Percentiles rank a stretch among this genome's conserved stretches.
Conservation (phyloP, 768 basidiomycete species). For the Cantharellus anzutake region DNA sequence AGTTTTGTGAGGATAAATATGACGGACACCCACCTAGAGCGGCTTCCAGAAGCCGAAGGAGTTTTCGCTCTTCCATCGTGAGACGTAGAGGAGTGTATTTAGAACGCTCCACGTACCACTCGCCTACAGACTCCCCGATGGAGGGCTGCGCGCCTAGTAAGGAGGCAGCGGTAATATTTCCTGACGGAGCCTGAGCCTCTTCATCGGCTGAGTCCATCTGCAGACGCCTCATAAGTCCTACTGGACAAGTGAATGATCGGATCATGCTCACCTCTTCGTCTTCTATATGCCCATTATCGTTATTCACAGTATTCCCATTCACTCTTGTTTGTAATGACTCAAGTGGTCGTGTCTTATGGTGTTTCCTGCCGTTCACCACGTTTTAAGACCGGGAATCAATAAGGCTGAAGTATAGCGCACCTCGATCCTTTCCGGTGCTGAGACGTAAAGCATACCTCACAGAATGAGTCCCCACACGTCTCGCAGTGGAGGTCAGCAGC, state of each 20-base stretch:
- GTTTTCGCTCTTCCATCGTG: conserved; percentile 59
- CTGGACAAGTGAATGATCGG: conserved; percentile 1
- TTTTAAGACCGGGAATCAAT: no score
- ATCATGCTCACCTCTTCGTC: not conserved
- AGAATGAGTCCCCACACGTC: conserved; percentile 52
- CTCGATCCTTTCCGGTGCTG: conserved; percentile 75
- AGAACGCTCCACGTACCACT: conserved; percentile 71
- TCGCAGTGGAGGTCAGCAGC: conserved; percentile 60
- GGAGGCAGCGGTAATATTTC: conserved; percentile 13
- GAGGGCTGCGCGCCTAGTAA: conserved; percentile 36
- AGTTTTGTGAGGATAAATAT: conserved; percentile 12
- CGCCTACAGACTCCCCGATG: conserved; percentile 44
- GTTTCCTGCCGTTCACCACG: no score
- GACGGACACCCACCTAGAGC: conserved; percentile 34
- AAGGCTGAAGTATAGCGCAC: no score
- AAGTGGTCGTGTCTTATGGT: no score
- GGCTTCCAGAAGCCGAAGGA: conserved; percentile 66
- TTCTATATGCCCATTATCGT: not conserved
- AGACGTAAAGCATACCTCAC: conserved; percentile 72
- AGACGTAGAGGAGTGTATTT: conserved; percentile 69
- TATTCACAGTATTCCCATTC: not conserved
- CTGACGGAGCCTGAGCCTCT: conserved; percentile 14
- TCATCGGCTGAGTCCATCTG: conserved; percentile 31
- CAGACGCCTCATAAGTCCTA: conserved; percentile 6
- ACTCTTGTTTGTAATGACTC: no score